phyloP scores from a whole-genome alignment of 1,139 yeast genomes.

The Diutina pseudorugosa region DNA sequence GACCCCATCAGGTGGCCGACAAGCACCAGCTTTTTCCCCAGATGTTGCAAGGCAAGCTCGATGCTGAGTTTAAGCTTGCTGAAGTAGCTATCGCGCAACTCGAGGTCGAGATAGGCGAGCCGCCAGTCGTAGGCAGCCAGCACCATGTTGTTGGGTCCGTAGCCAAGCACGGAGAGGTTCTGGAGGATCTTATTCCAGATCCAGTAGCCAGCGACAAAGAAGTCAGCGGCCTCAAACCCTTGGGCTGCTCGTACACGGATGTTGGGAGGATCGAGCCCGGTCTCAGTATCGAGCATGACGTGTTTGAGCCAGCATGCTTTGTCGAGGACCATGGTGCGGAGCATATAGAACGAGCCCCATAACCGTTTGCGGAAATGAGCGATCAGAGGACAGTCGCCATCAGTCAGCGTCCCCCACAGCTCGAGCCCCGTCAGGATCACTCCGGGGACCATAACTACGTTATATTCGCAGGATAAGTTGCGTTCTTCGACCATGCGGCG shows the following conservation, averaged over 20 bases:
- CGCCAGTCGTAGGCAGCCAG: conserved; percentile 97
- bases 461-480: conserved; percentile 46
- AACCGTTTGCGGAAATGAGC: conserved; percentile 79
- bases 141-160: conserved; percentile 81
- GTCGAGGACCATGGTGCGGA: conserved; percentile 82
- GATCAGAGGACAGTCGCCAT: conserved; percentile 67
- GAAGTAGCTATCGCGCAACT: conserved; percentile 76
- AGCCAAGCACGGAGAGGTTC: conserved; percentile 87
- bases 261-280: conserved; percentile 86
- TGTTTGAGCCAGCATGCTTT: conserved; percentile 91
- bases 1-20: conserved; percentile 96
- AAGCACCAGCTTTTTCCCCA: conserved; percentile 63
- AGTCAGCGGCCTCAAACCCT: conserved; percentile 95
- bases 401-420: conserved; percentile 64
- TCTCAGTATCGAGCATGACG: conserved; percentile 75
- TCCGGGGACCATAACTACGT: conserved; percentile 91
- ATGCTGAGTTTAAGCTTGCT: conserved; percentile 60
- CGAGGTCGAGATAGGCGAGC: conserved; percentile 78
- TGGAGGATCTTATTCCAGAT: conserved; percentile 93
- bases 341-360: conserved; percentile 97
- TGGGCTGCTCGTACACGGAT: conserved; percentile 80
- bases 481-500: conserved; percentile 41
- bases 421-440: conserved; percentile 93
- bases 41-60: conserved; percentile 34
- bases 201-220: conserved; percentile 96